Evolutionary conservation across 208 protist genomes (phyloP), one percentile per base, ranked within the genome.

Genomic region (Acanthamoeba sp.): DNA sequence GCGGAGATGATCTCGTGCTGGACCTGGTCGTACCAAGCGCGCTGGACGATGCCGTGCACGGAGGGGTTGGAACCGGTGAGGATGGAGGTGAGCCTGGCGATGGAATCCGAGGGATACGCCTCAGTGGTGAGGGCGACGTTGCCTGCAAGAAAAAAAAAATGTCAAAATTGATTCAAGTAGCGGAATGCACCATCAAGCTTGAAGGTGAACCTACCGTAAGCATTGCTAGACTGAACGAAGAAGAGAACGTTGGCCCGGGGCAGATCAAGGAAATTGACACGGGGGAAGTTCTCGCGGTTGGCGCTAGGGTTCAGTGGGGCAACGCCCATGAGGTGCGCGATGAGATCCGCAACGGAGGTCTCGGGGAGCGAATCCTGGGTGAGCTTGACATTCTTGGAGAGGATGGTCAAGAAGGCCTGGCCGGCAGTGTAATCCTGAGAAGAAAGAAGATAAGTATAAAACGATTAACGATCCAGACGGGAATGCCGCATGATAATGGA

Each of bases 71-170:
- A 52, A 27, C 71, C 71, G 29, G 71, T 82, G 20, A 82, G 71
- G 38, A 82, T 52, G 36, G 71, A 82, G 27, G 71, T 82, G 71
- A 82, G 71, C 22, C 16, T 52, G 36, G 71, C 71, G 27, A 82
- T 82, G 14, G 38, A 52, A 27, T 82, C 71, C 5, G 36, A 82
- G 29, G 71, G 71, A 50, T 82, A 82, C 22, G 32, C 18, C 71
- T 82, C 71, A 4, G 34, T 29, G 22, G 40, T 52, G 71, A 82
- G 38, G 14, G 34, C 38, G 6, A 40, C 27, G 14, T 50, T 82
- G 38, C 40, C 40, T 50, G 14, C 42, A 16, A 22, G 32, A 12
- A 82, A n/a, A 5, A 52, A 9, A 22, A 82, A 40, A 82, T 29
- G 5, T 24, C 22, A 50, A 82, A 27, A 82, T 42, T 82, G n/a